A percentile compares a stretch with the other conserved stretches of the same genome.
Evolutionary conservation across 352 stramenopile genomes (phyloP).

Genomic region (Phytophthora fragariae): DNA sequence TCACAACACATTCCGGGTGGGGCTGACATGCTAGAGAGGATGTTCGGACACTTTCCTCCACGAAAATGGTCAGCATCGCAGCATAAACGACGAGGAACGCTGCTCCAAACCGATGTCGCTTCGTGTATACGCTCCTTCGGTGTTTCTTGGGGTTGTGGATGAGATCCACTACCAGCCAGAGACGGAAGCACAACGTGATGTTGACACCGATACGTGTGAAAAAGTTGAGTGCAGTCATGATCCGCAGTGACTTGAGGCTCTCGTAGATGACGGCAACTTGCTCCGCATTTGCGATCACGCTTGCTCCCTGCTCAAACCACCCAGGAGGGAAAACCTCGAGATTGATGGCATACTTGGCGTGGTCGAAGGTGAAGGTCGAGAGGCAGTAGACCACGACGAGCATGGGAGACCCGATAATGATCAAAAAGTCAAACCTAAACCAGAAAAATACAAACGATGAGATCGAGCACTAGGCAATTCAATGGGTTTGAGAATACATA

Average conservation of each 20-base stretch:
- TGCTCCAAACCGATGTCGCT: not conserved
- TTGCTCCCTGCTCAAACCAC: no score
- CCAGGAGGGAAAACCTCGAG: conserved; percentile 6
- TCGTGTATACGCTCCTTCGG: not conserved
- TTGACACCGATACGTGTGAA: not conserved
- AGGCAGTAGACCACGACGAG: conserved; percentile 27
- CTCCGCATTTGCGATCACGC: not conserved
- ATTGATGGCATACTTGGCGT: conserved; percentile 19
- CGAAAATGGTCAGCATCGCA: not conserved
- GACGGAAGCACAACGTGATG: not conserved
- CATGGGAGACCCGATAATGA: conserved; percentile 26
- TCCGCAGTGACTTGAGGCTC: not conserved
- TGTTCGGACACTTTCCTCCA: not conserved
- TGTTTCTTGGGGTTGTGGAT: not conserved
- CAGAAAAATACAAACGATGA: no score
- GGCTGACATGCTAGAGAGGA: not conserved
- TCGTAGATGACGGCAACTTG: not conserved
- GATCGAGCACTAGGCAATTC: no score
- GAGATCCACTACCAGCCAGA: not conserved
- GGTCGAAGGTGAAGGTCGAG: conserved; percentile 29
- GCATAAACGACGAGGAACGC: not conserved
- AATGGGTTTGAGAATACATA: no score
- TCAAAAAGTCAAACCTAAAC: conserved; percentile 15
- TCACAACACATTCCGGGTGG: not conserved
- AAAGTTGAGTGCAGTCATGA: not conserved